Conservation (phyloP, 2,329 filamentous ascomycete species). For the Plectosphaerella plurivora region DNA sequence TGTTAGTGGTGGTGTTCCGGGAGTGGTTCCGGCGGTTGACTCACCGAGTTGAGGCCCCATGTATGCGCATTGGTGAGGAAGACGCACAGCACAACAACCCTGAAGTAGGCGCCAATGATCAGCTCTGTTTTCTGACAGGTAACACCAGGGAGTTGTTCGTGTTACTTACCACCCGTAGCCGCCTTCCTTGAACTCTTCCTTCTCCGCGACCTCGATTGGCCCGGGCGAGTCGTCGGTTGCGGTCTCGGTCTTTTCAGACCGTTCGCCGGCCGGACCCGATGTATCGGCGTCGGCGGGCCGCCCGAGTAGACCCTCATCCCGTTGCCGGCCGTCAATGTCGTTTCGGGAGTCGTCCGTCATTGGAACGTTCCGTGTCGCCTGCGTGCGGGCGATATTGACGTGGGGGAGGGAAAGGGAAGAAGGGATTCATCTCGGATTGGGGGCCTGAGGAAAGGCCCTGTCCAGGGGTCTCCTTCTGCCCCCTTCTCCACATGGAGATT, state of each 20-base stretch:
- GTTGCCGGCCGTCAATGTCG: no score
- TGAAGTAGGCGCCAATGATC: constrained; percentile 8
- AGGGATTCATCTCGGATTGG: no score
- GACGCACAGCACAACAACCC: constrained; percentile 48
- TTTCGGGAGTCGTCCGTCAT: no score
- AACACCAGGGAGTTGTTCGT: background rate
- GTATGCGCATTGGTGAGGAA: constrained; percentile 64
- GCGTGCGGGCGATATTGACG: no score
- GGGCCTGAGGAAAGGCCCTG: no score
- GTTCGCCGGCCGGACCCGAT: background rate
- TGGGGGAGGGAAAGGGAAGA: no score
- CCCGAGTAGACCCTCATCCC: no score
- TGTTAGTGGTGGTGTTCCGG: constrained; percentile 1
- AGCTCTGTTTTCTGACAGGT: background rate
- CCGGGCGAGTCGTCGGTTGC: background rate
- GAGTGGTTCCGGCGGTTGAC: constrained; percentile 13
- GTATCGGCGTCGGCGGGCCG: no score
- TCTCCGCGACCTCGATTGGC: constrained; percentile 17
- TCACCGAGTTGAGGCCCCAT: constrained; percentile 67
- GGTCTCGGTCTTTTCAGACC: background rate
- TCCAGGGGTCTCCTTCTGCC: no score
- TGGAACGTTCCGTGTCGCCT: no score
- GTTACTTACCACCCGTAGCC: constrained; percentile 53
- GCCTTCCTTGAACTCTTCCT: constrained; percentile 41
- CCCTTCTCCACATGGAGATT: no score